These are phyloP conservation scores for Phytophthora macrochlamydospora DNA, from an alignment of 352 stramenopile species.

Conservation along the genomic window DNA sequence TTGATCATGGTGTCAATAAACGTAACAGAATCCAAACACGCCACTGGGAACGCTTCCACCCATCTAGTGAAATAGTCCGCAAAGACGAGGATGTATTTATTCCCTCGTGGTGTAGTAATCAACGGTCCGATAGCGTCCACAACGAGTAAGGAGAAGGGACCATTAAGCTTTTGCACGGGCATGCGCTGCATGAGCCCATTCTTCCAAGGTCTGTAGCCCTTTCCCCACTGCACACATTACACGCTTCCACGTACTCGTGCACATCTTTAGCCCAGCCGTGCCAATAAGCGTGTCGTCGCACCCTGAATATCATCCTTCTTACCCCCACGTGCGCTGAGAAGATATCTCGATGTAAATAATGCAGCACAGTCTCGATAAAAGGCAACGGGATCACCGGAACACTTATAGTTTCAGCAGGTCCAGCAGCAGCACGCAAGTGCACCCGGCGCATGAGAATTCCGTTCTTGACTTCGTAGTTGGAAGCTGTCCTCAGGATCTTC, in stretches of 20 bases:
- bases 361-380: not conserved
- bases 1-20: slow-evolving; percentile 1
- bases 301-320: slow-evolving; percentile 7
- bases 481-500: not conserved
- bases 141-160: slow-evolving; percentile 12
- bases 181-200: slow-evolving; percentile 10
- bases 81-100: slow-evolving; percentile 1
- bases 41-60: slow-evolving; percentile 5
- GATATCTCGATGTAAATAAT: not conserved
- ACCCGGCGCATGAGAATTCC: not conserved
- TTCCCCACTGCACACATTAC: not conserved
- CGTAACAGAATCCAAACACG: not conserved
- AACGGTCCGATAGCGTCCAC: slow-evolving; percentile 6
- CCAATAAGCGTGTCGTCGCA: slow-evolving; percentile 9
- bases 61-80: slow-evolving; percentile 1
- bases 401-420: not conserved
- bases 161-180: slow-evolving; percentile 2
- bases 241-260: not conserved
- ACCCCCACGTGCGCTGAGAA: not conserved
- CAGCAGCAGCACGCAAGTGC: not conserved
- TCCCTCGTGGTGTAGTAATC: not conserved
- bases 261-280: not conserved
- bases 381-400: not conserved
- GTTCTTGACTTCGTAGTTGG: not conserved
- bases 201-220: slow-evolving; percentile 7